phyloP scores from a whole-genome alignment of 1,284 basidiomycete species.

The Acaromyces ingoldii region DNA sequence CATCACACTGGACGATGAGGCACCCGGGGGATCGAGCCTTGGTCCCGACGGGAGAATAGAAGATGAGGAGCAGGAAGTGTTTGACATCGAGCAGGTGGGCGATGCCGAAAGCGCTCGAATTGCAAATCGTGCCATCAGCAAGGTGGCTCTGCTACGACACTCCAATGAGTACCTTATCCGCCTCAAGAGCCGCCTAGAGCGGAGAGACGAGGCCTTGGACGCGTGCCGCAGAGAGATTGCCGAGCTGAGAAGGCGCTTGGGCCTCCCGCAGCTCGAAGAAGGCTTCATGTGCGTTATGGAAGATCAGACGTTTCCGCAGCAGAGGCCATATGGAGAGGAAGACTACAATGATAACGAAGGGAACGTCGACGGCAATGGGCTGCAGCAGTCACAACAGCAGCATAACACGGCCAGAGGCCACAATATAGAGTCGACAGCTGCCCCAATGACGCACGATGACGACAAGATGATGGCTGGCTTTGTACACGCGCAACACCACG shows the following conservation, averaged over 20 bases:
- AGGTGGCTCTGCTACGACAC: conserved; percentile 82
- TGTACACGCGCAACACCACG: too few species aligned
- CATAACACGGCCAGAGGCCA: too few species aligned
- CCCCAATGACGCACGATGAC: too few species aligned
- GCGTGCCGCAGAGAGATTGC: conserved; percentile 66
- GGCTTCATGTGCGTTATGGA: too few species aligned
- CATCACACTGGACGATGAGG: conserved; percentile 45
- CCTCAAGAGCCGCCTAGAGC: conserved; percentile 70
- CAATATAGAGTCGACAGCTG: too few species aligned
- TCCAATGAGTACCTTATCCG: conserved; percentile 79
- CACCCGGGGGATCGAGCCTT: conserved; percentile 43
- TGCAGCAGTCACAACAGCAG: too few species aligned
- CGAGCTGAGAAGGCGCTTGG: conserved; percentile 58
- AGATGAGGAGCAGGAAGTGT: conserved; percentile 38
- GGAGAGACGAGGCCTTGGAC: conserved; percentile 75
- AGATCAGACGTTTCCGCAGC: too few species aligned
- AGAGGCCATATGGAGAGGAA: too few species aligned
- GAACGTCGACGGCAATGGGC: too few species aligned
- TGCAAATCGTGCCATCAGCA: conserved; percentile 74
- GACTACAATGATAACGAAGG: too few species aligned
- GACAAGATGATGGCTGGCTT: too few species aligned
- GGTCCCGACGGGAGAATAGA: conserved; percentile 42
- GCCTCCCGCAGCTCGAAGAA: conserved; percentile 19
- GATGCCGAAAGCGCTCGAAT: conserved; percentile 23
- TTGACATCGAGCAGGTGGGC: conserved; percentile 24